Base-by-base conservation (phyloP, 345 rosid genomes). In the Syzygium oleosum region DNA sequence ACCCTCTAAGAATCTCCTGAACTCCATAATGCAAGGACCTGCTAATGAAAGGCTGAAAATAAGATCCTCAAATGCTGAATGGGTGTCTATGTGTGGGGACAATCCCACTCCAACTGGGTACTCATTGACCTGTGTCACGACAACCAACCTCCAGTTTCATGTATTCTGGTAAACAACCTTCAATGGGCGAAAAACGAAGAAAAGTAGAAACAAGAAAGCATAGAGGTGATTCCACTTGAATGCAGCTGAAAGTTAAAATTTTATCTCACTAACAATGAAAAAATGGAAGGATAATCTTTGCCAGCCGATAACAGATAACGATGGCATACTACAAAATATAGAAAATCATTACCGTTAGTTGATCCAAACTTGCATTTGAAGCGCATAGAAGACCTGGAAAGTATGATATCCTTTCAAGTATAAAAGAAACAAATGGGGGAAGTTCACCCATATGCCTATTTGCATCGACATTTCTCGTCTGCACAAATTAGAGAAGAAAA, bases 1-100 rank as follows among this genome's bases (percentile, higher is more conserved):
- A 84, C 94, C 94, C 84, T 88, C 92, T 80, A 88, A 90, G 88
- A 95, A 96, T 93, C 90, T 96, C 91, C 99, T 94, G 88, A 97
- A 97, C 89, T 97, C 99, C 99, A 97, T 97, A 80, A 96, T 92
- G 91, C 99, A 96, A 91, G 99, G 99, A 88, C 99, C 99, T 46
- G 98, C 97, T 94, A 97, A 90, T 78, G 99, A 96, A 90, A 97
- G 98, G 92, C 98, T 97, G 90, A 95, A 97, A 87, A 97, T 96
- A 85, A 91, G 94, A 88, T 95, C 99, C 89, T 93, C 96, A 89
- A 97, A 97, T 79, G 99, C 99, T 27, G 99, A 96, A 93, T 97
- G 99, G 79, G 98, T 97, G 90, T 97, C 99, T 90, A 96, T 94
- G 92, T 96, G 99, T 78, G 99, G 99, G 43, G 99, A 96, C 89